A percentile compares a stretch with the other conserved stretches of the same genome.
Evolutionary conservation across 257 asterid species (phyloP).

Genomic region (Lycium barbarum): DNA sequence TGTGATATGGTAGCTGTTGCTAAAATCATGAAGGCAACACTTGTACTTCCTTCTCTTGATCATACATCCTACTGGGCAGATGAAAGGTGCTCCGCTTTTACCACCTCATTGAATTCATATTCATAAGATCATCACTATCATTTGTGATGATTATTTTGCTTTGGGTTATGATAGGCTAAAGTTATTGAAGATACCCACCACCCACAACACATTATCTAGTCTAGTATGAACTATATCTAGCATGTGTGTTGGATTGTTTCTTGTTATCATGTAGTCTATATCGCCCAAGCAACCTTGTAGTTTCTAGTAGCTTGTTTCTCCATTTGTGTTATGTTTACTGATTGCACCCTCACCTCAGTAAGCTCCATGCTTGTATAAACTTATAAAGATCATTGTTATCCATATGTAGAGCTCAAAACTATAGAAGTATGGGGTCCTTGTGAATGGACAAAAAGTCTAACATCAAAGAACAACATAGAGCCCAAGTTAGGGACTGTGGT

Average conservation of each 20-base stretch:
- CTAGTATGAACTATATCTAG: background rate
- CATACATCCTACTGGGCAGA: conserved; percentile 99
- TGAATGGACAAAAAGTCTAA: background rate
- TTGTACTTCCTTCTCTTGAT: conserved; percentile 94
- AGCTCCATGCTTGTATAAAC: background rate
- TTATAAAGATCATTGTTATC: conserved; percentile 16
- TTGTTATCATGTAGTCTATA: no score
- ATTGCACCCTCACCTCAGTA: conserved; percentile 2
- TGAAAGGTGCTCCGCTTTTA: conserved; percentile 61
- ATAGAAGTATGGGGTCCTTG: background rate
- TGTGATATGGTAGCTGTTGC: conserved; percentile 99
- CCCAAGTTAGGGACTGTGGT: background rate
- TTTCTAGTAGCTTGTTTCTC: conserved; percentile 15
- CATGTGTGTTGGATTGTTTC: conserved; percentile 18
- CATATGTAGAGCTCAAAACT: conserved; percentile 11
- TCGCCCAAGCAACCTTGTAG: background rate
- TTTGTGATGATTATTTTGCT: background rate
- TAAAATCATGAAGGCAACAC: conserved; percentile 89
- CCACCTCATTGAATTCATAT: background rate
- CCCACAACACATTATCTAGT: background rate
- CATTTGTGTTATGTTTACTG: background rate
- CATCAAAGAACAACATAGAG: conserved; percentile 20
- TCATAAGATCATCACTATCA: background rate
- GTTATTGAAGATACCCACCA: background rate
- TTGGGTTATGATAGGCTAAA: conserved; percentile 11